Percentiles rank a stretch among this genome's conserved stretches.
phyloP scores from a whole-genome alignment of 192 early-diverging fungal species.

The Hyaloraphidium curvatum region DNA sequence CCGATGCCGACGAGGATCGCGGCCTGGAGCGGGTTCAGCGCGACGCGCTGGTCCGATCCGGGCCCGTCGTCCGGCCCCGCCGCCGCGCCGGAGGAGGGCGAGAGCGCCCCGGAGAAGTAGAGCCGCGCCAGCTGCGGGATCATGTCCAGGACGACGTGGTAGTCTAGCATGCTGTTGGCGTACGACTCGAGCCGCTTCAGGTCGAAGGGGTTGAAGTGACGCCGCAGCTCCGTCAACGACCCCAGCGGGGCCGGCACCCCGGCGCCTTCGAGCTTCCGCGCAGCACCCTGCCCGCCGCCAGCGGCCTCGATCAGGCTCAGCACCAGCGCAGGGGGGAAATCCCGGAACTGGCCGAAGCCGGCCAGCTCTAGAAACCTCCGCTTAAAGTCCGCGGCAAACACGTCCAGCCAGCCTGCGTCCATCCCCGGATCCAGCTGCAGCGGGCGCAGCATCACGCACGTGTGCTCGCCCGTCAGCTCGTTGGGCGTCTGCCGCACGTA shows the following conservation, averaged over 20 bases:
- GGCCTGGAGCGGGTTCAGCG: slow-evolving; percentile 68
- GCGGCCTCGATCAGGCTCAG: slow-evolving; percentile 39
- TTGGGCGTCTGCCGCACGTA: slow-evolving; percentile 94
- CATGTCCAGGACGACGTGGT: slow-evolving; percentile 90
- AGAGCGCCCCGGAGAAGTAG: slow-evolving; percentile 42
- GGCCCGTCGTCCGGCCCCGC: slow-evolving; percentile 9
- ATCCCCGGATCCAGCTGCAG: slow-evolving; percentile 23
- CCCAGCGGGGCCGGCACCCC: neutral
- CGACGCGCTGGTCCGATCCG: slow-evolving; percentile 16
- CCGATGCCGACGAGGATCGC: slow-evolving; percentile 75
- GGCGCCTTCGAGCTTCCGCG: neutral
- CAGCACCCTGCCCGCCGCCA: slow-evolving; percentile 1
- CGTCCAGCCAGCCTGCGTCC: slow-evolving; percentile 52
- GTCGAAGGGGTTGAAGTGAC: slow-evolving; percentile 58
- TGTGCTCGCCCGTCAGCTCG: slow-evolving; percentile 93
- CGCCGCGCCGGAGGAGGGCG: neutral
- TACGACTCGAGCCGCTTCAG: slow-evolving; percentile 93
- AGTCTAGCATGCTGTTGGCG: slow-evolving; percentile 86
- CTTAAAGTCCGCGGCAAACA: slow-evolving; percentile 82
- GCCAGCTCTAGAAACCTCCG: slow-evolving; percentile 73
- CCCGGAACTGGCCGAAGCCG: slow-evolving; percentile 61
- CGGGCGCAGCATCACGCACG: slow-evolving; percentile 87
- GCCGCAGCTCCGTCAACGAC: slow-evolving; percentile 12
- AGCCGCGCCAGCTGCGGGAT: slow-evolving; percentile 58
- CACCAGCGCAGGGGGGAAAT: slow-evolving; percentile 61